Conservation (phyloP, 257 asterid genomes). For the Misopates orontium region DNA sequence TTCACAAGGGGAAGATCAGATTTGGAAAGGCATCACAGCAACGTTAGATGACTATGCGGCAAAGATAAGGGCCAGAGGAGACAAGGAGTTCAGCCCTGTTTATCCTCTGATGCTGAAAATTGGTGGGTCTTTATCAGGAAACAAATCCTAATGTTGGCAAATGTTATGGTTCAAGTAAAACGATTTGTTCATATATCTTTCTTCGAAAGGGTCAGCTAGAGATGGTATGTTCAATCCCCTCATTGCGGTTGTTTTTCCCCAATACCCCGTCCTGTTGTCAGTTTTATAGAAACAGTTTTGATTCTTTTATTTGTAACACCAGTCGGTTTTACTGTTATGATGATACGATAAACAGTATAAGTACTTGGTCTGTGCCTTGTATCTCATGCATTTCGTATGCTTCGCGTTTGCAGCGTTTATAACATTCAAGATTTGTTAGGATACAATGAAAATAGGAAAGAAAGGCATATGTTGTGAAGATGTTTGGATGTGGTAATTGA, state of each 20-base stretch:
- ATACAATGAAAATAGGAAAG: too few relatives aligned
- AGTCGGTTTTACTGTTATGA: too few relatives aligned
- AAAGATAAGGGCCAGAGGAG: conserved; percentile 73
- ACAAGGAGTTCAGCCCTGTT: conserved; percentile 87
- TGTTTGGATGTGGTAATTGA: too few relatives aligned
- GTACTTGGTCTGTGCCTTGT: too few relatives aligned
- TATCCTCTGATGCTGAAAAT: conserved; percentile 79
- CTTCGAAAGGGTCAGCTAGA: neutral
- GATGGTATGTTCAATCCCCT: conserved; percentile 6
- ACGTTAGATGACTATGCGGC: conserved; percentile 89
- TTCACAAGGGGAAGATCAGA: conserved; percentile 94
- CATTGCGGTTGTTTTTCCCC: neutral
- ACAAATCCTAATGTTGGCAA: conserved; percentile 29
- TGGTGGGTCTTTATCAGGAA: conserved; percentile 57
- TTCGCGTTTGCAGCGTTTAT: too few relatives aligned
- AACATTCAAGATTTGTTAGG: too few relatives aligned
- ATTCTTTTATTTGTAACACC: conserved; percentile 24
- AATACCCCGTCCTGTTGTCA: neutral
- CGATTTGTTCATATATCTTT: conserved; percentile 5
- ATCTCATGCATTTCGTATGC: too few relatives aligned
- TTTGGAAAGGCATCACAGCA: conserved; percentile 92
- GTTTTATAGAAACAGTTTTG: conserved; percentile 8
- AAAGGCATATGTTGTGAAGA: too few relatives aligned
- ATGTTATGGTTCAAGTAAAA: conserved; percentile 1
- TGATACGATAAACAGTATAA: too few relatives aligned